Base-by-base conservation (phyloP, 768 basidiomycete genomes). In the Lactarius hatsudake region DNA sequence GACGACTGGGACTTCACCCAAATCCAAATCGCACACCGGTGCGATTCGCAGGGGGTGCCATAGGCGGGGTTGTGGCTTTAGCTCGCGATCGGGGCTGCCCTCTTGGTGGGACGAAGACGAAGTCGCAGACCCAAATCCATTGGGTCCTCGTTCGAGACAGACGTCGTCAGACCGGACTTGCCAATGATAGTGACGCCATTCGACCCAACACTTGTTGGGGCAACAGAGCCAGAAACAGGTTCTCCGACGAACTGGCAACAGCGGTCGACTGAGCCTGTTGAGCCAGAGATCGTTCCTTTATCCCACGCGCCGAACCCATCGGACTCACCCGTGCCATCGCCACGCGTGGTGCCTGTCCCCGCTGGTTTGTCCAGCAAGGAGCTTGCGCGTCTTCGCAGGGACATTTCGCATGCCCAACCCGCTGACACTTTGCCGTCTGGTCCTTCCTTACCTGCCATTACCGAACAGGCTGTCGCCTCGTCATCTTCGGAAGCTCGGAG, bases 31-130 rank as follows among this genome's bases (percentile, higher is more conserved):
- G 20, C 65, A 64, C 51, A 42, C 62, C 0, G 67, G 68, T 3
- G 61, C 67, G 12, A 66, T 73, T 73, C 34, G 65, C 58, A 8
- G 72, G 72, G 13, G 69, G 59, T 12, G 38, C 66, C 32, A 17
- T 68, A 12, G 73, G 61, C 43, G 71, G 65, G 1, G 5, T 70
- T 56, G 65, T 30, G 5, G 53, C 34, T 7, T 5, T 65, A 5
- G n/a, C 17, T 68, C 20, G 13, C 13, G 26, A 62, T 61, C 6
- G 61, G 51, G 2, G 64, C 42, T 23, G 3, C 26, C 36, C 32
- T 13, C 61, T 60, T 58, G 18, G 17, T 63, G 20, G 5, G 61
- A 43, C 67, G 67, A 26, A 58, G 58, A 10, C 64, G 26, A 15
- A 7, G 5, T 26, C 51, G 13, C 7, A 43, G 17, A 17, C 60